Percentiles rank a stretch among this genome's conserved stretches.
phyloP scores from a whole-genome alignment of 257 asterid species.

The Ehretia macrophylla region DNA sequence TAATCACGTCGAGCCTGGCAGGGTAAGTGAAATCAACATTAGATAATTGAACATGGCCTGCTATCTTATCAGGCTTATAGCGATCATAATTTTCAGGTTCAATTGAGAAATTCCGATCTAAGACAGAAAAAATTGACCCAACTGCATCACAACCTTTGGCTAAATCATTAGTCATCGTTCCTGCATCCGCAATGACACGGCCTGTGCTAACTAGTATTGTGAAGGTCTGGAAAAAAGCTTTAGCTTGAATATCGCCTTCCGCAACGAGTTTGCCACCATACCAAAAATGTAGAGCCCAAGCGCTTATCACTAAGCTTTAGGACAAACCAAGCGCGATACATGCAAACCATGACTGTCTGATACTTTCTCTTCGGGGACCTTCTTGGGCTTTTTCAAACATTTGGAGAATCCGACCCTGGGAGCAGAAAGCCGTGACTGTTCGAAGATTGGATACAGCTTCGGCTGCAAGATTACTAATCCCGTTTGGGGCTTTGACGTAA shows the following conservation, averaged over 20 bases:
- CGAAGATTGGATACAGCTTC: slow-evolving; percentile 91
- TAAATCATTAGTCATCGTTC: slow-evolving; percentile 82
- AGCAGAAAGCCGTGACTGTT: slow-evolving; percentile 72
- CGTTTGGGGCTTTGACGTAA: slow-evolving; percentile 79
- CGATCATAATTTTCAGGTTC: slow-evolving; percentile 73
- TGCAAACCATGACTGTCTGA: slow-evolving; percentile 88
- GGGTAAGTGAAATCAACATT: slow-evolving; percentile 74
- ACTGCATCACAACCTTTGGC: slow-evolving; percentile 76
- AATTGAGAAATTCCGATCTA: slow-evolving; percentile 63
- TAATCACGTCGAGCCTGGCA: slow-evolving; percentile 46
- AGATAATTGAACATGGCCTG: slow-evolving; percentile 49
- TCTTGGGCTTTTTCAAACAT: slow-evolving; percentile 71
- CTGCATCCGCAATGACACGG: slow-evolving; percentile 85
- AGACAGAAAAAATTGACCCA: slow-evolving; percentile 63
- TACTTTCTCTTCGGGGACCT: slow-evolving; percentile 62
- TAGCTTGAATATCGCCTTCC: slow-evolving; percentile 51
- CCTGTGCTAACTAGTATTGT: slow-evolving; percentile 89
- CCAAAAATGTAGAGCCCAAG: slow-evolving; percentile 84
- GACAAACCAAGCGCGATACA: slow-evolving; percentile 84
- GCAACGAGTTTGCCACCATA: slow-evolving; percentile 78
- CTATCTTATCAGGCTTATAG: slow-evolving; percentile 39
- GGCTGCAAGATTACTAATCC: slow-evolving; percentile 84
- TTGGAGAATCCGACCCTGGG: slow-evolving; percentile 66
- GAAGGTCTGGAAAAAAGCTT: slow-evolving; percentile 69
- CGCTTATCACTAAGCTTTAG: slow-evolving; percentile 63